Evolutionary conservation across 495 filamentous ascomycete species (phyloP).

Genomic region (Aspergillus ostianus): DNA sequence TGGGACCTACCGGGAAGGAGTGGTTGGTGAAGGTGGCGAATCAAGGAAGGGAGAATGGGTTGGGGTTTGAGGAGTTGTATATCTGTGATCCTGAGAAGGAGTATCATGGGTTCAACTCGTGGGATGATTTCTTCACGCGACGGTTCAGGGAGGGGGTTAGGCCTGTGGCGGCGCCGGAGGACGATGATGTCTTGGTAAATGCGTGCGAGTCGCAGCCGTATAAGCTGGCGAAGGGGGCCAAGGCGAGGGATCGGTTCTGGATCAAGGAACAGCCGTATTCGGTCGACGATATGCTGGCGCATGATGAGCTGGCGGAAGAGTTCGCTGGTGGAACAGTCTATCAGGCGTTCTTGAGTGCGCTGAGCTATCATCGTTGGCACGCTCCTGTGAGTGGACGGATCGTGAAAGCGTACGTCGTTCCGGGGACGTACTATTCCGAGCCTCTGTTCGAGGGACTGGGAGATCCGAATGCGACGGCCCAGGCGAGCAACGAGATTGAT

Average conservation of each 20-base stretch:
- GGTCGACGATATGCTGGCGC: slow-evolving; percentile 55
- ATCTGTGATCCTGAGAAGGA: slow-evolving; percentile 19
- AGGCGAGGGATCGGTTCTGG: slow-evolving; percentile 36
- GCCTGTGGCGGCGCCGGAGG: slow-evolving; percentile 53
- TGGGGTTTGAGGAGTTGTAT: slow-evolving; percentile 20
- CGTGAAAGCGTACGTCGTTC: slow-evolving; percentile 50
- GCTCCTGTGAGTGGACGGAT: slow-evolving; percentile 59
- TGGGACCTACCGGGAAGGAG: slow-evolving; percentile 42
- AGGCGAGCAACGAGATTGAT: slow-evolving; percentile 33
- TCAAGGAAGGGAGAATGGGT: not conserved
- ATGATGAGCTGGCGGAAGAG: slow-evolving; percentile 46
- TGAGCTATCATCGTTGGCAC: slow-evolving; percentile 73
- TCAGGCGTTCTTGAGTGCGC: slow-evolving; percentile 62
- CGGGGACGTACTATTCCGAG: slow-evolving; percentile 71
- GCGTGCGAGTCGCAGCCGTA: slow-evolving; percentile 60
- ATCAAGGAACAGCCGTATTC: slow-evolving; percentile 41
- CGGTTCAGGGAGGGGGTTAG: slow-evolving; percentile 52
- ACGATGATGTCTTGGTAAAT: slow-evolving; percentile 54
- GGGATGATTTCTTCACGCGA: slow-evolving; percentile 78
- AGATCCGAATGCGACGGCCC: slow-evolving; percentile 30
- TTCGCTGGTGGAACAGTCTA: slow-evolving; percentile 65
- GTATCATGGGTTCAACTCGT: slow-evolving; percentile 59
- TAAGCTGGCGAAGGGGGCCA: slow-evolving; percentile 24
- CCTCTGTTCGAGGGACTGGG: slow-evolving; percentile 50
- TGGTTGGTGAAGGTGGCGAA: slow-evolving; percentile 36